Base-by-base conservation (phyloP, 176 grass and related monocot species). In the Pontederia paniculata region DNA sequence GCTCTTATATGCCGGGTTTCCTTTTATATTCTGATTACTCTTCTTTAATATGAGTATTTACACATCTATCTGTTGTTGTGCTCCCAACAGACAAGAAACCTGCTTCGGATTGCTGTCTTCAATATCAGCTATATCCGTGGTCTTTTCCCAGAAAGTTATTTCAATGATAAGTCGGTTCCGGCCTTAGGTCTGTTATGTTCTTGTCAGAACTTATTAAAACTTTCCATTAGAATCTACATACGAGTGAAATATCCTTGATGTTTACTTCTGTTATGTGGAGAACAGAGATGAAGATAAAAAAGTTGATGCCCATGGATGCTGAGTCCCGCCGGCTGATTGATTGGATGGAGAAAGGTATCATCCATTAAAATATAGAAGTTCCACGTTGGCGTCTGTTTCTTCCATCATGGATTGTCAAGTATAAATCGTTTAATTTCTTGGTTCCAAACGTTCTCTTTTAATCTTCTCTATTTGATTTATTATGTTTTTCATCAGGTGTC, bases 201-300 rank as follows among this genome's bases (percentile, higher is more conserved):
- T 58, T 43, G 17, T 37, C 53, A 46, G 43, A 72, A 37, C 12
- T 16, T 50, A n/a, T n/a, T 1, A 37, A 11, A 42, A 11, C 16
- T 15, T 42, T 17, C 3, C 44, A 1, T 45, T 15, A 23, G 19
- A 48, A 41, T n/a, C 0, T 42, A 49, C 14, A 8, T 48, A 42
- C 21, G 52, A 44, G 14, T 1, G 1, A 44, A 17, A 0, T n/a
- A n/a, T 13, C 53, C 44, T 21, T 9, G 21, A 23, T 10, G 20
- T 5, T 23, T 45, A 17, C 16, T 44, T 48, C 17, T 42, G 21
- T 71, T 17, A 42, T 83, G 62, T 62, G 68, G 37, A 37, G 55
- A 61, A 12, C 57, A 97, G 93, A 90, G 80, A 97, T 97, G 93
- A 97, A 90, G 83, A 97, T 97, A 78, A 97, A 97, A 67, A 90